These are phyloP conservation scores for Bromus sterilis DNA, from an alignment of 176 grass and related monocot genomes.

Conservation along the genomic window DNA sequence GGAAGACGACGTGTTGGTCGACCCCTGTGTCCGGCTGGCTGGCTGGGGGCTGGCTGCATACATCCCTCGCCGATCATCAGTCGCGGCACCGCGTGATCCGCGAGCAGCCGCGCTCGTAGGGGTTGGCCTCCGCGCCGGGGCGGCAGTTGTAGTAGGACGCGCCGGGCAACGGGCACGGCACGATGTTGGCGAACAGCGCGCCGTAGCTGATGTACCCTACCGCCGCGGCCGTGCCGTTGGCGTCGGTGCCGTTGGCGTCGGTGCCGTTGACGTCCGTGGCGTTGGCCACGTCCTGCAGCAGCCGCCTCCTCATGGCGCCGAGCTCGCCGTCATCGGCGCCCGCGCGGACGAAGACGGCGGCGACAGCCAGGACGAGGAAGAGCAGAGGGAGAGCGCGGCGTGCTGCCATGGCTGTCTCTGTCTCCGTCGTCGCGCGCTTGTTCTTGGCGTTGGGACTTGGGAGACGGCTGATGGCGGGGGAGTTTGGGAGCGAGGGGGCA, in stretches of 20 bases:
- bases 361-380: background rate
- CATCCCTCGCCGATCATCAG: background rate
- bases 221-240: background rate
- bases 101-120: slow-evolving; percentile 56
- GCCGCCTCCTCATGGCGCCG: background rate
- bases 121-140: slow-evolving; percentile 42
- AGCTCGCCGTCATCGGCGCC: background rate
- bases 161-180: slow-evolving; percentile 33
- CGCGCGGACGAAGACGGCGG: background rate
- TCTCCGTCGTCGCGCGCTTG: background rate
- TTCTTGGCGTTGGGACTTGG: background rate
- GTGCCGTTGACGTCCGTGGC: background rate
- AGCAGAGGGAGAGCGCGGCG: background rate
- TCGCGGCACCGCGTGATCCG: slow-evolving; percentile 42
- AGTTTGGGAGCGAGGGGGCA: background rate
- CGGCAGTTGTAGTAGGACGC: slow-evolving; percentile 83
- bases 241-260: background rate
- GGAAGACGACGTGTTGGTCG: no score
- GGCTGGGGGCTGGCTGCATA: no score
- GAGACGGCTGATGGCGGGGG: background rate
- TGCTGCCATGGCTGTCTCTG: background rate
- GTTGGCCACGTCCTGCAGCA: background rate
- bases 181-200: background rate
- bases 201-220: slow-evolving; percentile 53
- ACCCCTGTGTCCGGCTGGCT: no score